Conservation (phyloP, 2,329 filamentous ascomycete species). For the Claviceps pusilla region DNA sequence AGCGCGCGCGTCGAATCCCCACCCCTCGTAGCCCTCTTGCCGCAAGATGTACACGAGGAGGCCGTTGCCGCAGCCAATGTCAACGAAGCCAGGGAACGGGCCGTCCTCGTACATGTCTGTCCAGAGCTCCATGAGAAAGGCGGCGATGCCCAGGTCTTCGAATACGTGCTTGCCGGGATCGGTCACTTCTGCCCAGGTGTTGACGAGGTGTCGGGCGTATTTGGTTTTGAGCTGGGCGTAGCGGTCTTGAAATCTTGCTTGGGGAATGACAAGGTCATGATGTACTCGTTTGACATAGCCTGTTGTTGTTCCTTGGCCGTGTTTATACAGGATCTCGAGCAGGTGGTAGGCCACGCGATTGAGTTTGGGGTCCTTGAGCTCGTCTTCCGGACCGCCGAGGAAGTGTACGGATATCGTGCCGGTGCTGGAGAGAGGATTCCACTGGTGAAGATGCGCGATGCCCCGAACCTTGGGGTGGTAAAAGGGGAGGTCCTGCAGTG, state of each 20-base stretch:
- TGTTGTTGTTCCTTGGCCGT: conserved; percentile 46
- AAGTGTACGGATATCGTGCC: conserved; percentile 48
- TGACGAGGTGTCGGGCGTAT: conserved; percentile 57
- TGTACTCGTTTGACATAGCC: conserved; percentile 71
- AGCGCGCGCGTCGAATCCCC: conserved; percentile 79
- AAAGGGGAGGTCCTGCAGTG: conserved; percentile 55
- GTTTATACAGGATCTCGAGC: conserved; percentile 55
- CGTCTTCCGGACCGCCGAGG: conserved; percentile 29
- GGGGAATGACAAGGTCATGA: conserved; percentile 68
- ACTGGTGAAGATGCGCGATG: conserved; percentile 63
- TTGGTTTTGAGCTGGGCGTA: conserved; percentile 67
- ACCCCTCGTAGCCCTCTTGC: conserved; percentile 67
- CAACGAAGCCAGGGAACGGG: conserved; percentile 75
- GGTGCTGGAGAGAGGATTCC: conserved; percentile 25
- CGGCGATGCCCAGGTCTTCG: conserved; percentile 80
- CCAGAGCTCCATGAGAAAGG: conserved; percentile 90
- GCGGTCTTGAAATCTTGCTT: conserved; percentile 63
- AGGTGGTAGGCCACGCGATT: conserved; percentile 54
- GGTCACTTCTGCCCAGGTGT: conserved; percentile 72
- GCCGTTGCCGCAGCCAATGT: conserved; percentile 92
- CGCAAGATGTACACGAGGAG: conserved; percentile 72
- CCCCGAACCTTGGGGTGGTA: conserved; percentile 70
- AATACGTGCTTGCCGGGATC: conserved; percentile 88
- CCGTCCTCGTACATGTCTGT: conserved; percentile 53
- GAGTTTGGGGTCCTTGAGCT: conserved; percentile 30